Percentiles rank a stretch among this genome's conserved stretches.
phyloP scores from a whole-genome alignment of 352 stramenopile species.

The Globisporangium carolinianum region DNA sequence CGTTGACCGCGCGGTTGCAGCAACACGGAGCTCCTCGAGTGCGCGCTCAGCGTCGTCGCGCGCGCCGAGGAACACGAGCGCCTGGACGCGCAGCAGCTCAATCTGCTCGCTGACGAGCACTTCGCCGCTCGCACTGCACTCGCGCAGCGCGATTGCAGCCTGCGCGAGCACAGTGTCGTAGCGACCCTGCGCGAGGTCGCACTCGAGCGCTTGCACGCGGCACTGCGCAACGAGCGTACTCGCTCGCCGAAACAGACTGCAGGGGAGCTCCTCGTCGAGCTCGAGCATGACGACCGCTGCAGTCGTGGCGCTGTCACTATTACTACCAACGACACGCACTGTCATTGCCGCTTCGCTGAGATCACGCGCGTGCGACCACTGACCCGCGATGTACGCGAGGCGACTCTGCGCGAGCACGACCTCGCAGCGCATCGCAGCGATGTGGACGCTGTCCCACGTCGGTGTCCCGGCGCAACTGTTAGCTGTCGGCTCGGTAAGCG shows the following conservation, averaged over 20 bases:
- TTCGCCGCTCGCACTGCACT: conserved; percentile 30
- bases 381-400: conserved; percentile 24
- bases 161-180: conserved; percentile 24
- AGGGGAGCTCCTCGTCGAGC: conserved; percentile 37
- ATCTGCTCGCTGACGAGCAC: conserved; percentile 33
- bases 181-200: conserved; percentile 24
- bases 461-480: no score
- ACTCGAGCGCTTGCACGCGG: conserved; percentile 27
- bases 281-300: conserved; percentile 6
- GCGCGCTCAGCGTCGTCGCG: conserved; percentile 17
- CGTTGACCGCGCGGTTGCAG: conserved; percentile 14
- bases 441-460: conserved; percentile 2
- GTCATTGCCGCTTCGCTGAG: conserved; percentile 19
- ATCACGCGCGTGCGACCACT: conserved; percentile 24
- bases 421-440: conserved; percentile 16
- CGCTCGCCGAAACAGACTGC: conserved; percentile 19
- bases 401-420: conserved; percentile 31
- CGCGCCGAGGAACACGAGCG: conserved; percentile 31
- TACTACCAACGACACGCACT: conserved; percentile 8
- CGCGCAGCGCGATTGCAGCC: conserved; percentile 24
- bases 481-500: no score
- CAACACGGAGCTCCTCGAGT: conserved; percentile 20
- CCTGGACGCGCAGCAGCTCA: conserved; percentile 30
- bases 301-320: neutral
- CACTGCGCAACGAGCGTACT: conserved; percentile 36